Percentiles rank a stretch among this genome's conserved stretches.
Evolutionary conservation across 768 basidiomycete species (phyloP).

Genomic region (Russula emetica): DNA sequence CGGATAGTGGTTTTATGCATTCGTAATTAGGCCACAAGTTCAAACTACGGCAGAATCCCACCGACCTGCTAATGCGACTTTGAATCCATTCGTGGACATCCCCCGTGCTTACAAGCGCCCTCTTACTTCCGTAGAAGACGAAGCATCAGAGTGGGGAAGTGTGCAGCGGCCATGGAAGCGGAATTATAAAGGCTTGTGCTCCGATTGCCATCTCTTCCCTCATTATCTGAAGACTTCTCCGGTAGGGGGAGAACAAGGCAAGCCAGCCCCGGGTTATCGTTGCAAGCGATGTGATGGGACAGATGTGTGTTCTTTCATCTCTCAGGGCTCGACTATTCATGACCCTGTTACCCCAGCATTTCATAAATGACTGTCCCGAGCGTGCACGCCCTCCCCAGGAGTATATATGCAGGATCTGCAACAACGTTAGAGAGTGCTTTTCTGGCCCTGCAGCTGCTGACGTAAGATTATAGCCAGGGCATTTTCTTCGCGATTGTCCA

Average conservation of each 20-base stretch:
- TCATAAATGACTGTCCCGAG: slow-evolving; percentile 71
- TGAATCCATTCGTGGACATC: slow-evolving; percentile 61
- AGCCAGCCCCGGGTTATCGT: slow-evolving; percentile 68
- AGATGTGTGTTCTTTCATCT: slow-evolving; percentile 46
- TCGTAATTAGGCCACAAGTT: slow-evolving; percentile 65
- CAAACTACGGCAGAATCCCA: slow-evolving; percentile 37
- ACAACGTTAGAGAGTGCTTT: slow-evolving; percentile 45
- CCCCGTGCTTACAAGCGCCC: slow-evolving; percentile 49
- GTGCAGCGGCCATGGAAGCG: slow-evolving; percentile 56
- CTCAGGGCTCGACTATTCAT: not conserved
- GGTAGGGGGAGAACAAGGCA: slow-evolving; percentile 42
- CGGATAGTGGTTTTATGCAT: slow-evolving; percentile 94
- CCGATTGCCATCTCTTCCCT: not conserved
- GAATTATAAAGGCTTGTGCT: slow-evolving; percentile 46
- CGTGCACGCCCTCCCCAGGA: slow-evolving; percentile 72
- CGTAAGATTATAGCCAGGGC: slow-evolving; percentile 55
- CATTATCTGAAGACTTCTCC: not conserved
- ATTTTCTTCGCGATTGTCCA: slow-evolving; percentile 88
- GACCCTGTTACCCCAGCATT: slow-evolving; percentile 50
- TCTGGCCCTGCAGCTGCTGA: slow-evolving; percentile 12
- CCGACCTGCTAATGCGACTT: slow-evolving; percentile 59
- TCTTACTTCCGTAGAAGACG: slow-evolving; percentile 43
- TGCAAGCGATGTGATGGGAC: slow-evolving; percentile 73
- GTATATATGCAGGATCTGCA: slow-evolving; percentile 85
- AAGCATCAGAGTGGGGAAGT: slow-evolving; percentile 70